Conservation (phyloP, 2,329 filamentous ascomycete genomes). For the Lojkania enalia region DNA sequence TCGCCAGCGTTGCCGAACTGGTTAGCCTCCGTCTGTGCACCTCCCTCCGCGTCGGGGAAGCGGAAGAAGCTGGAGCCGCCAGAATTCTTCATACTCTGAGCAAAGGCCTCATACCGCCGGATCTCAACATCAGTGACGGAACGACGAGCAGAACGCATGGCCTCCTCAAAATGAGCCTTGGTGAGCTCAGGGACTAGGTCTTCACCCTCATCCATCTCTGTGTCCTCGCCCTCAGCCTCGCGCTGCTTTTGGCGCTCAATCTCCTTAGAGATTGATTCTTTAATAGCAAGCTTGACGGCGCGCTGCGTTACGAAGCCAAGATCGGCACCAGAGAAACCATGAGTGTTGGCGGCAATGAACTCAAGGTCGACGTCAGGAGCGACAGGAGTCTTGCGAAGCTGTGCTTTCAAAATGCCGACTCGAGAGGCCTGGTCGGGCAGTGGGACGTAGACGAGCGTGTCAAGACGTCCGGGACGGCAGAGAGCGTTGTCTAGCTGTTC, state of each 20-base stretch:
- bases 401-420: conserved; percentile 86
- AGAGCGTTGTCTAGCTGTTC: conserved; percentile 98
- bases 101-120: conserved; percentile 95
- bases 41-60: conserved; percentile 69
- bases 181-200: conserved; percentile 96
- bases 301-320: conserved; percentile 98
- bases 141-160: conserved; percentile 90
- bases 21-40: conserved; percentile 50
- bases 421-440: conserved; percentile 90
- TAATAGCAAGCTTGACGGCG: conserved; percentile 98
- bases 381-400: conserved; percentile 97
- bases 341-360: conserved; percentile 94
- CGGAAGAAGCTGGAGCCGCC: conserved; percentile 97
- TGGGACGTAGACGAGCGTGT: conserved; percentile 97
- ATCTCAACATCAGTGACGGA: conserved; percentile 98
- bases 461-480: conserved; percentile 97
- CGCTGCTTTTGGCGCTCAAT: conserved; percentile 90
- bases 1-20: conserved; percentile 83
- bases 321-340: conserved; percentile 99
- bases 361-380: conserved; percentile 82
- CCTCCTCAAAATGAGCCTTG: conserved; percentile 97
- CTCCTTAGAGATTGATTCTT: conserved; percentile 86
- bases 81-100: conserved; percentile 98
- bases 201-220: conserved; percentile 76
- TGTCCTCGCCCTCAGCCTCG: conserved; percentile 71